Percentiles rank a stretch among this genome's conserved stretches.
Conservation (phyloP, 805 yeast genomes). For the Wickerhamia fluorescens region DNA sequence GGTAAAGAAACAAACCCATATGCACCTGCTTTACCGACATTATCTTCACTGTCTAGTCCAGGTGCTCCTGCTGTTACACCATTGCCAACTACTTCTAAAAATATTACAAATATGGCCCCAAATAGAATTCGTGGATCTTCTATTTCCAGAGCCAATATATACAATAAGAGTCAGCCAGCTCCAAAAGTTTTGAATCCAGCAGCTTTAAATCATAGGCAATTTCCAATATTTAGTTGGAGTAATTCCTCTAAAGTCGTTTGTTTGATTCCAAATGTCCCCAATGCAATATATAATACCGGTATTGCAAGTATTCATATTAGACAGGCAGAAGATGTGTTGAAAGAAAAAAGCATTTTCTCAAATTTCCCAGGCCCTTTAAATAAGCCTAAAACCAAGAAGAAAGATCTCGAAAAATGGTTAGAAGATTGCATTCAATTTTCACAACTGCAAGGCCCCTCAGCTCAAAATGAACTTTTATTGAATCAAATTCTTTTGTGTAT, state of each 20-base stretch:
- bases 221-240: slow-evolving; percentile 69
- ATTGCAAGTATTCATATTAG: slow-evolving; percentile 27
- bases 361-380: slow-evolving; percentile 66
- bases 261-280: slow-evolving; percentile 18
- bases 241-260: slow-evolving; percentile 20
- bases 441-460: slow-evolving; percentile 2
- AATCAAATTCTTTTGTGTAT: slow-evolving; percentile 20
- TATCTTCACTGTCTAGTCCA: slow-evolving; percentile 3
- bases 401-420: slow-evolving; percentile 63
- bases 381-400: slow-evolving; percentile 49
- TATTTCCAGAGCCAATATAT: slow-evolving; percentile 11
- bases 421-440: slow-evolving; percentile 15
- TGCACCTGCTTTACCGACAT: slow-evolving; percentile 24
- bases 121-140: slow-evolving; percentile 21
- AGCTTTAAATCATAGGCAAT: slow-evolving; percentile 52
- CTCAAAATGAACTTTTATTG: slow-evolving; percentile 21
- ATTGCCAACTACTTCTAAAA: neutral
- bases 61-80: neutral
- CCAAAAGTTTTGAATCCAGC: slow-evolving; percentile 42
- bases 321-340: slow-evolving; percentile 11
- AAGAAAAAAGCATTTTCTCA: slow-evolving; percentile 17
- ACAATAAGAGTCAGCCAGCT: slow-evolving; percentile 12
- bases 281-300: slow-evolving; percentile 2
- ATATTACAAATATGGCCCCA: too few relatives aligned
- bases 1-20: slow-evolving; percentile 37